These are phyloP conservation scores for Penicillium daleae DNA, from an alignment of 495 filamentous ascomycete species.

Conservation along the genomic window DNA sequence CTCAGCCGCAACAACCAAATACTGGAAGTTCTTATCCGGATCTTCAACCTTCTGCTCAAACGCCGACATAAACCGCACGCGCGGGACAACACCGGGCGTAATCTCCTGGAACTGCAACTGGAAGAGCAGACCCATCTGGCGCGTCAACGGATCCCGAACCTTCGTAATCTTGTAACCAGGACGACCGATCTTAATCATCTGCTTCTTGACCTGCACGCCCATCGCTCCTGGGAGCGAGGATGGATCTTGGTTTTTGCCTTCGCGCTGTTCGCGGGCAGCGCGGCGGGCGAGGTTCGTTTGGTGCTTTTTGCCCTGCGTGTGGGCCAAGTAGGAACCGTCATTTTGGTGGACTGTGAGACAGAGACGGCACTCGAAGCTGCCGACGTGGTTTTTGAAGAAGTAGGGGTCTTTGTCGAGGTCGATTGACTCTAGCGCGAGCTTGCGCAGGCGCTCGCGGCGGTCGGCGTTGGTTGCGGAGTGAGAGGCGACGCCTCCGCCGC, in stretches of 20 bases:
- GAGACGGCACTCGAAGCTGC: slow-evolving; percentile 96
- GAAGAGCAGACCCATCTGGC: slow-evolving; percentile 88
- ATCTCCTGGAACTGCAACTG: slow-evolving; percentile 97
- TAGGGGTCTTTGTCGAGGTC: slow-evolving; percentile 99
- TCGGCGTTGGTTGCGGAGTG: slow-evolving; percentile 93
- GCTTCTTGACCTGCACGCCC: slow-evolving; percentile 82
- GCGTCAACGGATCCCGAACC: slow-evolving; percentile 83
- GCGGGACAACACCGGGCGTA: slow-evolving; percentile 69
- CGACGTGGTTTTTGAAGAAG: slow-evolving; percentile 99
- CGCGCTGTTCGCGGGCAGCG: slow-evolving; percentile 90
- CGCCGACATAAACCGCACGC: slow-evolving; percentile 95
- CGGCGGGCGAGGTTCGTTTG: slow-evolving; percentile 98
- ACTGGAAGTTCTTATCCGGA: slow-evolving; percentile 91
- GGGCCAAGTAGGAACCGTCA: slow-evolving; percentile 97
- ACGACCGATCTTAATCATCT: slow-evolving; percentile 95
- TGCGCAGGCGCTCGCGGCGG: slow-evolving; percentile 93
- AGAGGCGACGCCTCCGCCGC: slow-evolving; percentile 94
- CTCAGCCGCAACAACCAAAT: slow-evolving; percentile 92
- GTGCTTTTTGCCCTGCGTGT: slow-evolving; percentile 98
- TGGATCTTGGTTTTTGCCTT: slow-evolving; percentile 76
- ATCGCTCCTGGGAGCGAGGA: slow-evolving; percentile 69
- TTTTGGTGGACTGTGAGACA: slow-evolving; percentile 99
- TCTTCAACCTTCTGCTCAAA: slow-evolving; percentile 96
- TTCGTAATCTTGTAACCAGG: slow-evolving; percentile 99
- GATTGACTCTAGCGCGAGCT: slow-evolving; percentile 97